Evolutionary conservation across 2,329 filamentous ascomycete genomes (phyloP).

Genomic region (Talaromyces sp.): DNA sequence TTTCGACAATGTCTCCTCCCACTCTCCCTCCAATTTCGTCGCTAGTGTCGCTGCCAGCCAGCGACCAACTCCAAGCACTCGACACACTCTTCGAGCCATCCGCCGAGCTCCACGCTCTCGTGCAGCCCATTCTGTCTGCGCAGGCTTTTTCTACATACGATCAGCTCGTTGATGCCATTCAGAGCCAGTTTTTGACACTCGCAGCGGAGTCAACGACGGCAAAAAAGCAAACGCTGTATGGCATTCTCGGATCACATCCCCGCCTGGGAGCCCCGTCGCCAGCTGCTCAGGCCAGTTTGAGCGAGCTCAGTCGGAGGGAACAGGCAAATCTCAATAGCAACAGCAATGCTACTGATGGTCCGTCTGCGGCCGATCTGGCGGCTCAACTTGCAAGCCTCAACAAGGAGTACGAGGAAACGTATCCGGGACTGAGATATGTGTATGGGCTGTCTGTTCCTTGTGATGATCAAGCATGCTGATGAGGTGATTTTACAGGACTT

Average conservation of each 20-base stretch:
- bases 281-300: conserved; percentile 54
- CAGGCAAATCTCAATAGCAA: conserved; percentile 67
- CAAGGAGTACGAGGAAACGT: conserved; percentile 69
- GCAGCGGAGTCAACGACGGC: conserved; percentile 46
- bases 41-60: conserved; percentile 53
- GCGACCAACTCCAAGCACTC: conserved; percentile 52
- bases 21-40: conserved; percentile 54
- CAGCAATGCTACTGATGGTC: conserved; percentile 33
- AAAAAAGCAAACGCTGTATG: conserved; percentile 57
- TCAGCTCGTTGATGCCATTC: conserved; percentile 63
- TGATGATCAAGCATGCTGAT: not conserved
- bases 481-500: conserved; percentile 51
- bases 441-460: conserved; percentile 3
- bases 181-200: conserved; percentile 58
- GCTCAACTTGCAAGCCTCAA: conserved; percentile 61
- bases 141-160: conserved; percentile 62
- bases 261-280: conserved; percentile 61
- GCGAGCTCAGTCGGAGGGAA: conserved; percentile 72
- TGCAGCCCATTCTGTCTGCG: conserved; percentile 61
- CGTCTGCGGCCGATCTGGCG: conserved; percentile 46
- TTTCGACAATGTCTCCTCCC: conserved; percentile 5
- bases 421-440: conserved; percentile 80
- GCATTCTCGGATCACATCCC: conserved; percentile 76
- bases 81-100: conserved; percentile 84
- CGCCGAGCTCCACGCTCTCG: conserved; percentile 64